Evolutionary conservation across 768 basidiomycete genomes (phyloP).

Genomic region (Pleurotus giganteus): DNA sequence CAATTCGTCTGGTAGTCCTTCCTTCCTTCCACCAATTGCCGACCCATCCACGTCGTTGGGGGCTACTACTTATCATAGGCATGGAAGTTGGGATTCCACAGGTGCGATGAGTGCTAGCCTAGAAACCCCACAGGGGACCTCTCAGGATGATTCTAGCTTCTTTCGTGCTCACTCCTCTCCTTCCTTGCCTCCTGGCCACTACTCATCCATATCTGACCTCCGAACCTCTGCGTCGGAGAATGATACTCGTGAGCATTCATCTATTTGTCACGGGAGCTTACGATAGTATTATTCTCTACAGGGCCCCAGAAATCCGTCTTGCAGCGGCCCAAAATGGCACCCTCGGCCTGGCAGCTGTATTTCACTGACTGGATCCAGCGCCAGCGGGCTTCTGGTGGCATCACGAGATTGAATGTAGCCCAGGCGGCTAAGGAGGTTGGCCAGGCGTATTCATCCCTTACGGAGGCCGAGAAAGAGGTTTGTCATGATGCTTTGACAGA

Average conservation of each 20-base stretch:
- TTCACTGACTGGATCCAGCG: slow-evolving; percentile 94
- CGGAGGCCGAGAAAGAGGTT: slow-evolving; percentile 79
- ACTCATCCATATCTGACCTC: slow-evolving; percentile 44
- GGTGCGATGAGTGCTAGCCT: too few species aligned
- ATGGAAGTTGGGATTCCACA: too few species aligned
- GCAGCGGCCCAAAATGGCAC: slow-evolving; percentile 87
- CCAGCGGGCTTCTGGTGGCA: slow-evolving; percentile 75
- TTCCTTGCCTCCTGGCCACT: slow-evolving; percentile 42
- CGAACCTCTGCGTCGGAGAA: slow-evolving; percentile 37
- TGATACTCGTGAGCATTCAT: slow-evolving; percentile 44
- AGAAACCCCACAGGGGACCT: slow-evolving; percentile 61
- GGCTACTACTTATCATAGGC: too few species aligned
- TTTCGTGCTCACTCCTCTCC: slow-evolving; percentile 40
- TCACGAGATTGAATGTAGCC: slow-evolving; percentile 89
- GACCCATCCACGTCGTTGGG: too few species aligned
- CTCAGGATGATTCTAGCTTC: slow-evolving; percentile 54
- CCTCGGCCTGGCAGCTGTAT: slow-evolving; percentile 95
- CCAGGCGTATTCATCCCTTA: slow-evolving; percentile 80
- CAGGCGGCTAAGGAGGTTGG: slow-evolving; percentile 95
- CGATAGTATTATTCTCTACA: slow-evolving; percentile 26
- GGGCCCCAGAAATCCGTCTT: slow-evolving; percentile 74
- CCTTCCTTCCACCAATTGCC: too few species aligned
- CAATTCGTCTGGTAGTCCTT: too few species aligned
- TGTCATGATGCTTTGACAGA: slow-evolving; percentile 14
- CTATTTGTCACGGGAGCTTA: slow-evolving; percentile 13